Evolutionary conservation across 2,329 filamentous ascomycete genomes (phyloP), one percentile per base, ranked within the genome.

Genomic region (Orbilia ellipsospora): DNA sequence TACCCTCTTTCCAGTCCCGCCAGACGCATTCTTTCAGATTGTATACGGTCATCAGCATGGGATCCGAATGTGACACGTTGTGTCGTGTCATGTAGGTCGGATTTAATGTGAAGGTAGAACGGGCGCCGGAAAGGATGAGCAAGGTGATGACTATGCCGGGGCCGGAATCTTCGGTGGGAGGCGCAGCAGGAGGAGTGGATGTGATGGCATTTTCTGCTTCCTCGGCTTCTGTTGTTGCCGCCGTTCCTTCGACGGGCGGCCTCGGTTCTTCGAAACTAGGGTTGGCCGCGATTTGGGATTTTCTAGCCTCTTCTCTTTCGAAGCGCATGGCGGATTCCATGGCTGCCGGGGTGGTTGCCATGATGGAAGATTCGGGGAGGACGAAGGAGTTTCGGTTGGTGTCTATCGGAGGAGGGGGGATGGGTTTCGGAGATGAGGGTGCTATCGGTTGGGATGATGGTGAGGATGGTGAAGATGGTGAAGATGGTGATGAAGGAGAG

Each of bases 21-120:
- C 79, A 80, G 26, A 80, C 74, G 66, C 79, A 80, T 55, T 80
- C 79, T 64, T 80, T 80, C 44, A 80, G 63, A 61, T 79, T 78
- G 60, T 69, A 77, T 20, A 80, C 79, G 3, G 75, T 79, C 78
- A 80, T 80, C 63, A 78, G 70, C 54, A 80, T 69, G 4, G 79
- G 77, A 67, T 80, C 79, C 16, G 62, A 64, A 26, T 79, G 66
- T 13, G 69, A 74, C 2, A 80, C 73, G 20, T 76, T 77, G 55
- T 80, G 79, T 20, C 74, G 66, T 16, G 70, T 74, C 20, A 80
- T 48, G 59, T 79, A 80, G 4, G 65, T 70, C 8, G 77, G 65
- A 52, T 80, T 78, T 36, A 80, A 64, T 8, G 66, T 73, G 44
- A 80, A 79, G 23, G 78, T 78, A 26, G 79, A 78, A 26, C 79